Evolutionary conservation across 2,329 filamentous ascomycete genomes (phyloP), one percentile per base, ranked within the genome.

Genomic region (Fusarium sp.): DNA sequence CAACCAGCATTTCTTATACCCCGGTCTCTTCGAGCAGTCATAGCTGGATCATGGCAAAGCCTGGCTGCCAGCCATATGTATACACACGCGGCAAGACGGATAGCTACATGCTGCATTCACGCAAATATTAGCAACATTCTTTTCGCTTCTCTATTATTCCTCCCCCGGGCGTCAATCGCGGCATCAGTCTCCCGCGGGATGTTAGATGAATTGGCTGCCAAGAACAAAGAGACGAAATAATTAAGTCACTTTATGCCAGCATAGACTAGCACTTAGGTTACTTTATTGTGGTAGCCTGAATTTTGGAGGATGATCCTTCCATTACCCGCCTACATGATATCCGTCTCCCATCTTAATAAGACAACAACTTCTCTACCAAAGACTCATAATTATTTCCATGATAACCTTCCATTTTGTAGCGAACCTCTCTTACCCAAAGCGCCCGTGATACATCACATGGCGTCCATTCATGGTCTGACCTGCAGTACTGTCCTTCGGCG

Each of bases 401-500:
- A 5, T 18, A 3, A n/a, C 18, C 18, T n/a, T 37, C 1, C 7
- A 18, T n/a, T 37, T 6, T 37, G 34, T 10, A 4, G 34, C 5
- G 9, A 37, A 12, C 3, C 34, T 37, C 34, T n/a, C 5, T 37
- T 12, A 11, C 3, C 4, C 18, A 37, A 11, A 11, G 11, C 18
- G 16, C 34, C 18, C 18, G 9, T n/a, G 5, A 11, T 37, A 5
- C 6, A n/a, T 6, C 34, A 7, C 18, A 37, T 3, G 9, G 4
- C 34, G 10, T 11, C 6, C 10, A 11, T 37, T n/a, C 1, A n/a
- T 37, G 5, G 18, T 11, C 9, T 37, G 34, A 37, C 34, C 9
- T 37, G 10, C 3, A 37, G 34, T 18, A 3, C 3, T 37, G 9
- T n/a, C 6, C 9, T 37, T 4, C 4, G 0, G 3, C 5, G 18